These are phyloP conservation scores for Fusarium floridanum DNA, from an alignment of 2,329 filamentous ascomycete genomes.

Conservation along the genomic window DNA sequence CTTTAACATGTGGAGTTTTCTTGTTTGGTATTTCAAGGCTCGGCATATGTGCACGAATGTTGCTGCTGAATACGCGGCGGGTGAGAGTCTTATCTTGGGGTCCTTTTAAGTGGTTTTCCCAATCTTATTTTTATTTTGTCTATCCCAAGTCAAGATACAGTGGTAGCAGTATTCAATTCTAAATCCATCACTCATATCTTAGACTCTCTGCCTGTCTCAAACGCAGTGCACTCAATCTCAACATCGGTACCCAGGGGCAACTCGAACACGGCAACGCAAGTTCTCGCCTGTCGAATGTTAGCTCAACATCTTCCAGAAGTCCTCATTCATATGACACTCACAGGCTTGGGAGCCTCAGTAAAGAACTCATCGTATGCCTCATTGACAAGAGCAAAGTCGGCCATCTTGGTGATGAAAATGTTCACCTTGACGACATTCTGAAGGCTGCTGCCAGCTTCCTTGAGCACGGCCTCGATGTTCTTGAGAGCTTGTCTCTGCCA, in stretches of 20 bases:
- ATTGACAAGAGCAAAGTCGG: slow-evolving; percentile 72
- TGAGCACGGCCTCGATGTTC: slow-evolving; percentile 70
- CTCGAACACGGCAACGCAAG: slow-evolving; percentile 80
- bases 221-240: slow-evolving; percentile 77
- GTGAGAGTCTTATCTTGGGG: background rate
- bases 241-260: slow-evolving; percentile 78
- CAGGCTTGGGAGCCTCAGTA: slow-evolving; percentile 59
- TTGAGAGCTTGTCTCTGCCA: slow-evolving; percentile 61
- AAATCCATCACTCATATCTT: background rate
- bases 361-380: slow-evolving; percentile 67
- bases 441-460: slow-evolving; percentile 70
- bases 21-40: slow-evolving; percentile 7
- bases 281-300: slow-evolving; percentile 58
- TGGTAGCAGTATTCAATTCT: background rate
- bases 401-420: slow-evolving; percentile 74
- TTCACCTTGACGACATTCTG: slow-evolving; percentile 76
- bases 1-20: slow-evolving; percentile 8
- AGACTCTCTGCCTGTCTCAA: background rate
- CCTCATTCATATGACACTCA: slow-evolving; percentile 50
- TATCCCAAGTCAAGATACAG: background rate
- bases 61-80: background rate
- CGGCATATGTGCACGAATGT: slow-evolving; percentile 7
- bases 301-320: slow-evolving; percentile 40
- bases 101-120: background rate
- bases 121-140: background rate